These are phyloP conservation scores for Cystofilobasidium macerans DNA, from an alignment of 768 basidiomycete genomes.

Conservation along the genomic window DNA sequence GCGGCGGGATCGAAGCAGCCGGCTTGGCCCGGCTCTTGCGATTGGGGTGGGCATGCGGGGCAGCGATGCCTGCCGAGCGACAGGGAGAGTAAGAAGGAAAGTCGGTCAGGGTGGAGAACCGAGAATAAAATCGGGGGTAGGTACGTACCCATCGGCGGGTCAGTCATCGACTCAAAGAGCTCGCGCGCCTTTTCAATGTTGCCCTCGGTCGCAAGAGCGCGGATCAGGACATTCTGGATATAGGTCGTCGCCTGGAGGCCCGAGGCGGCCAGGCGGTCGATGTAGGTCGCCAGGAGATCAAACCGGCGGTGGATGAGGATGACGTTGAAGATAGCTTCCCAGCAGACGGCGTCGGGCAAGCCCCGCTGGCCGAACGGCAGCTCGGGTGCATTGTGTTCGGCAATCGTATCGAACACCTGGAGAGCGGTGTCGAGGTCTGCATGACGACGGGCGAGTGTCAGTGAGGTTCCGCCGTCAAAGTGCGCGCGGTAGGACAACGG, in stretches of 20 bases:
- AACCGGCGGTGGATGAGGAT: slow-evolving; percentile 64
- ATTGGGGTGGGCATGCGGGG: background rate
- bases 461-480: too few species aligned
- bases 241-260: slow-evolving; percentile 88
- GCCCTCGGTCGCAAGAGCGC: slow-evolving; percentile 57
- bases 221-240: slow-evolving; percentile 76
- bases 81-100: background rate
- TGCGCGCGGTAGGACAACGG: slow-evolving; percentile 3
- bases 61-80: slow-evolving; percentile 16
- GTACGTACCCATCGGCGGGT: slow-evolving; percentile 51
- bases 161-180: slow-evolving; percentile 68
- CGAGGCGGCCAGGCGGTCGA: slow-evolving; percentile 49
- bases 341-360: slow-evolving; percentile 69
- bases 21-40: background rate
- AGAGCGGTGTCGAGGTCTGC: slow-evolving; percentile 63
- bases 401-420: slow-evolving; percentile 63
- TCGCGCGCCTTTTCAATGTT: slow-evolving; percentile 59
- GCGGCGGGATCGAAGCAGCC: background rate
- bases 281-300: slow-evolving; percentile 62
- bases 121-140: background rate
- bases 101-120: background rate
- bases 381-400: slow-evolving; percentile 45
- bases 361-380: slow-evolving; percentile 29
- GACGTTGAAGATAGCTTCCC: slow-evolving; percentile 81
- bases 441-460: background rate